phyloP scores from a whole-genome alignment of 192 early-diverging fungal species.

The Podila verticillata region DNA sequence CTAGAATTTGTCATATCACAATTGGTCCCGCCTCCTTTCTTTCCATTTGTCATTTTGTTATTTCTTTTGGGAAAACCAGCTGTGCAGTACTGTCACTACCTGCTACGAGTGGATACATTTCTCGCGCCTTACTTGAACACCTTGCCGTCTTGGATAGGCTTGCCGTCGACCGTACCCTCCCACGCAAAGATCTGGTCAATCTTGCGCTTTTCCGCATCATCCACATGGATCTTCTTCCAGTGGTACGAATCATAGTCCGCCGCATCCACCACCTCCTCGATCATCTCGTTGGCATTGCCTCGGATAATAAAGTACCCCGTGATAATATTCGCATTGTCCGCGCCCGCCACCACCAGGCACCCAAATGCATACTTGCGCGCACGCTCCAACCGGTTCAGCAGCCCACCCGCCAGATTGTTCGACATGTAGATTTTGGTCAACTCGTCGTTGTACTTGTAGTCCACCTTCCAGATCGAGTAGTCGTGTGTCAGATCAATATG shows the following conservation, averaged over 20 bases:
- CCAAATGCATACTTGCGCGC: conserved; percentile 93
- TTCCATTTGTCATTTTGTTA: too few species aligned
- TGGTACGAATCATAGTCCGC: conserved; percentile 88
- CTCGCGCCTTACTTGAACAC: conserved; percentile 72
- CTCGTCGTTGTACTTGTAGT: conserved; percentile 94
- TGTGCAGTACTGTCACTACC: too few species aligned
- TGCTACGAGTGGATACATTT: too few species aligned
- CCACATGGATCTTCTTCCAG: conserved; percentile 72
- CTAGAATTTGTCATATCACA: too few species aligned
- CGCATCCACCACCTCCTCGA: conserved; percentile 64
- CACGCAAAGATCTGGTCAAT: conserved; percentile 78
- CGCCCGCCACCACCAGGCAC: conserved; percentile 76
- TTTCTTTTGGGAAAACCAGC: too few species aligned
- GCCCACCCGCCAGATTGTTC: conserved; percentile 88
- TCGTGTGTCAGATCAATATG: conserved; percentile 78
- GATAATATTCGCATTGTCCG: conserved; percentile 84
- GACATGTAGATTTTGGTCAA: conserved; percentile 88
- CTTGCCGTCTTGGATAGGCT: conserved; percentile 84
- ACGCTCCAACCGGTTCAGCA: conserved; percentile 85
- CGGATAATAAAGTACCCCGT: conserved; percentile 91
- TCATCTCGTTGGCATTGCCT: conserved; percentile 57
- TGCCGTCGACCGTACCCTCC: conserved; percentile 80
- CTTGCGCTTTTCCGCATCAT: conserved; percentile 66
- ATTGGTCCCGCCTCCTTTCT: too few species aligned
- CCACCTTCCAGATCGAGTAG: conserved; percentile 86